These are phyloP conservation scores for Diplodia scrobiculata DNA, from an alignment of 2,329 filamentous ascomycete species.

Conservation along the genomic window DNA sequence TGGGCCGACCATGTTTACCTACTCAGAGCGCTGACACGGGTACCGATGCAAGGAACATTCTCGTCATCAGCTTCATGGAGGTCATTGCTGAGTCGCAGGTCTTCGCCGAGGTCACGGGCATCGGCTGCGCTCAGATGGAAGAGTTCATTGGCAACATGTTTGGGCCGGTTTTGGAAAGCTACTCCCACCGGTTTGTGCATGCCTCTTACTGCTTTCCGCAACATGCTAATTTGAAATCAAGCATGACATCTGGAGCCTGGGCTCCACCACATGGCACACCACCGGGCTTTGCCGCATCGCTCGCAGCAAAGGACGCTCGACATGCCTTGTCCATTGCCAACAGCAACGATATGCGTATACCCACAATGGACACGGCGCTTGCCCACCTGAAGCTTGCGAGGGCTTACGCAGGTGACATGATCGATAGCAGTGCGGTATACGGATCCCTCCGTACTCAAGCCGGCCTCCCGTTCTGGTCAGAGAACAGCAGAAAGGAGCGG, in stretches of 20 bases:
- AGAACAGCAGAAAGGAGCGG: background rate
- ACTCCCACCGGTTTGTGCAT: conserved; percentile 32
- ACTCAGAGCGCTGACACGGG: background rate
- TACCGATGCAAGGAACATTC: background rate
- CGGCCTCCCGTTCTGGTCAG: background rate
- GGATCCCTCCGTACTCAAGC: background rate
- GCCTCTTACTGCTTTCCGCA: background rate
- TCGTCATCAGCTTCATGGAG: conserved; percentile 33
- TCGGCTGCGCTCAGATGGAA: conserved; percentile 36
- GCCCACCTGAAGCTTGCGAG: background rate
- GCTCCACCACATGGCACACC: conserved; percentile 31
- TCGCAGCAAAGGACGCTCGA: conserved; percentile 3
- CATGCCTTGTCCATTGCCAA: background rate
- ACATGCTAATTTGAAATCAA: background rate
- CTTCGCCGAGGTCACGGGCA: conserved; percentile 39
- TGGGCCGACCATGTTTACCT: accelerated
- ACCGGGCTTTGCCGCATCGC: background rate
- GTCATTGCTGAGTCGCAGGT: conserved; percentile 40
- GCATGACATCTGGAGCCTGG: conserved; percentile 38
- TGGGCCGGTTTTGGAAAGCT: conserved; percentile 36
- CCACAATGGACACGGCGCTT: background rate
- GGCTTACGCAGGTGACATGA: background rate
- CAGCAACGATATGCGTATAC: background rate
- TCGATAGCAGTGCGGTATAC: background rate
- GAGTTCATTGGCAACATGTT: conserved; percentile 39